These are phyloP conservation scores for Hirschfeldia incana DNA, from an alignment of 345 rosid genomes.

Conservation along the genomic window DNA sequence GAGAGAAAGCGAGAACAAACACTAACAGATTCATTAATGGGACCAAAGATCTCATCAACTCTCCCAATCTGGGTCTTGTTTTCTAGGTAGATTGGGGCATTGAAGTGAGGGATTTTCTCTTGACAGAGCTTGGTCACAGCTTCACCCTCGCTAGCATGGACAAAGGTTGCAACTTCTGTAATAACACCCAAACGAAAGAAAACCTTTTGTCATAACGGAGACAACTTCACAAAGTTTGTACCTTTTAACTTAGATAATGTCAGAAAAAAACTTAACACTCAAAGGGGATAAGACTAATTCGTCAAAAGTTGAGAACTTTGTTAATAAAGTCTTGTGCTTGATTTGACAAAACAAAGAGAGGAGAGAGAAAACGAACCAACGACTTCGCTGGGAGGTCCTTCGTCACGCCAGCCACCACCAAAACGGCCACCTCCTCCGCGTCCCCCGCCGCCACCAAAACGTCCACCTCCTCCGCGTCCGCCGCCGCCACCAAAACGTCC, in stretches of 20 bases:
- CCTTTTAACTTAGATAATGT: background rate
- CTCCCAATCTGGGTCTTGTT: constrained; percentile 92
- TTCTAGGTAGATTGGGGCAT: constrained; percentile 87
- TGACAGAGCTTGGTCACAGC: constrained; percentile 82
- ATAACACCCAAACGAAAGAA: constrained; percentile 53
- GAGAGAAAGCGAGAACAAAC: constrained; percentile 33
- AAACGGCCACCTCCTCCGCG: constrained; percentile 44
- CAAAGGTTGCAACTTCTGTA: constrained; percentile 79
- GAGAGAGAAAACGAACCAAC: constrained; percentile 45
- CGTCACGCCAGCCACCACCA: constrained; percentile 50
- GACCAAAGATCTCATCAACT: constrained; percentile 95
- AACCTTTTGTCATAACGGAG: background rate
- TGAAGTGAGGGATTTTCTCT: constrained; percentile 82
- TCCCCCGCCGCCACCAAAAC: constrained; percentile 41
- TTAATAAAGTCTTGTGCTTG: background rate
- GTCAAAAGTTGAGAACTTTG: background rate
- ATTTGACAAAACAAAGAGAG: background rate
- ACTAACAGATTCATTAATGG: constrained; percentile 88
- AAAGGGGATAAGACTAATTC: background rate
- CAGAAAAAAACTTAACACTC: no score
- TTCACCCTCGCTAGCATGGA: constrained; percentile 91
- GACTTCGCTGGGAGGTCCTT: constrained; percentile 90
- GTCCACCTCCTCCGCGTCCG: constrained; percentile 35
- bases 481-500: constrained; percentile 43
- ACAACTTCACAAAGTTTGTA: background rate